Evolutionary conservation across 192 early-diverging fungal genomes (phyloP).

Genomic region (Podila verticillata): DNA sequence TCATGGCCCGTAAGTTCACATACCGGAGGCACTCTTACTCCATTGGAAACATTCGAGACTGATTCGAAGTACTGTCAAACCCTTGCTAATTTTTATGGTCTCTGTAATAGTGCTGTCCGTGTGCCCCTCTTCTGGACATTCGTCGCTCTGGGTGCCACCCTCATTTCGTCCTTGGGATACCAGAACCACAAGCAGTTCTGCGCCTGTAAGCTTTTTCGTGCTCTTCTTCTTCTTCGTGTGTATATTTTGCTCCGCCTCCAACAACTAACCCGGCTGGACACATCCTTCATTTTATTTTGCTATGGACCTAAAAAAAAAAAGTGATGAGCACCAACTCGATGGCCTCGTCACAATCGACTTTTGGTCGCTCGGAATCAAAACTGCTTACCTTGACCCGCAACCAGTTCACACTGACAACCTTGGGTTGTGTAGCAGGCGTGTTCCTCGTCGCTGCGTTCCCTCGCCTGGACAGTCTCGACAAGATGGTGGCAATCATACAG

Average conservation of each 20-base stretch:
- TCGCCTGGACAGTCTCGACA: constrained; percentile 50
- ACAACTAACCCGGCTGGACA: too few species aligned
- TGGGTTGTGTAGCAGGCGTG: constrained; percentile 49
- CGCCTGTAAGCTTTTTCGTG: constrained; percentile 43
- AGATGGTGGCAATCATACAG: constrained; percentile 56
- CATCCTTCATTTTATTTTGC: background rate
- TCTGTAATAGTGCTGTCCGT: constrained; percentile 18
- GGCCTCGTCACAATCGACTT: background rate
- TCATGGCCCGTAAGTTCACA: constrained; percentile 50
- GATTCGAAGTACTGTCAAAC: background rate
- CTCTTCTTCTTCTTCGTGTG: background rate
- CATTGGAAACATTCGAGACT: background rate
- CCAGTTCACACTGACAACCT: constrained; percentile 49
- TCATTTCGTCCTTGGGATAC: constrained; percentile 57
- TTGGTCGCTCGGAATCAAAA: background rate
- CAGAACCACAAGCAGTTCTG: constrained; percentile 64
- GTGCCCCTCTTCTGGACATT: constrained; percentile 54
- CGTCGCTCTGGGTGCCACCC: constrained; percentile 48
- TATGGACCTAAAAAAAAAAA: background rate
- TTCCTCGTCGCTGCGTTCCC: constrained; percentile 41
- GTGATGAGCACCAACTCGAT: constrained; percentile 10
- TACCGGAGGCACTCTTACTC: too few species aligned
- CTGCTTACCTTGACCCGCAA: constrained; percentile 33
- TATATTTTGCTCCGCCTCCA: too few species aligned
- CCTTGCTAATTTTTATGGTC: background rate